phyloP scores from a whole-genome alignment of 495 filamentous ascomycete species.

The Neohortaea acidophila region DNA sequence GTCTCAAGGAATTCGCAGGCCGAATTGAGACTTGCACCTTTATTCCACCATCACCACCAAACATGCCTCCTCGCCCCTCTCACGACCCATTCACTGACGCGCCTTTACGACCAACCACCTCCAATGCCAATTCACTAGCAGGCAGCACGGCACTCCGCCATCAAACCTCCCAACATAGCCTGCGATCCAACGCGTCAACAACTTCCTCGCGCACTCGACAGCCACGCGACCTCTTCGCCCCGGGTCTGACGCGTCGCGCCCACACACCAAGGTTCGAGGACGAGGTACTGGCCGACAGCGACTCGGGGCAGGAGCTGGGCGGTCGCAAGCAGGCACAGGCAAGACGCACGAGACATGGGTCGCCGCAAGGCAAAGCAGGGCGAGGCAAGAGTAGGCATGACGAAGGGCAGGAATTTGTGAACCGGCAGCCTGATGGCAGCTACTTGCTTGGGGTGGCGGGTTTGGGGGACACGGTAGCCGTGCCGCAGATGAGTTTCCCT shows the following conservation, averaged over 20 bases:
- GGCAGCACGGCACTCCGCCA: conserved; percentile 5
- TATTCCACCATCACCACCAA: no score
- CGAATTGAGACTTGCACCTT: no score
- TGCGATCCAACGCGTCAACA: conserved; percentile 9
- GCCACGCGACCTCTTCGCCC: conserved; percentile 10
- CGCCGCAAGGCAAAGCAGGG: conserved; percentile 4
- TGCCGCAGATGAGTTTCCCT: neutral
- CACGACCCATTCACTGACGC: conserved; percentile 12
- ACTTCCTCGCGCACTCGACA: conserved; percentile 8
- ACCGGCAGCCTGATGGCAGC: conserved; percentile 9
- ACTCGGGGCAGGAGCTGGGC: conserved; percentile 4
- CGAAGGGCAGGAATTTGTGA: conserved; percentile 13
- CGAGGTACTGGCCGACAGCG: conserved; percentile 11
- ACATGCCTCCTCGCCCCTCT: conserved; percentile 6
- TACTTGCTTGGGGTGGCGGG: conserved; percentile 3
- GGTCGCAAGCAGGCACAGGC: conserved; percentile 1
- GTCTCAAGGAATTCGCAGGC: no score
- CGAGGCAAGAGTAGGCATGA: neutral
- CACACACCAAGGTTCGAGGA: conserved; percentile 6
- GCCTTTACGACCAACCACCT: conserved; percentile 4
- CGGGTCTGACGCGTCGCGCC: conserved; percentile 5
- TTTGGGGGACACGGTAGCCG: conserved; percentile 1
- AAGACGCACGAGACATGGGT: conserved; percentile 1
- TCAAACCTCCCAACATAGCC: conserved; percentile 11
- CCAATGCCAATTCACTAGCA: neutral